These are phyloP conservation scores for Tardiomyces depauwii DNA, from an alignment of 1,139 yeast species.

Conservation along the genomic window DNA sequence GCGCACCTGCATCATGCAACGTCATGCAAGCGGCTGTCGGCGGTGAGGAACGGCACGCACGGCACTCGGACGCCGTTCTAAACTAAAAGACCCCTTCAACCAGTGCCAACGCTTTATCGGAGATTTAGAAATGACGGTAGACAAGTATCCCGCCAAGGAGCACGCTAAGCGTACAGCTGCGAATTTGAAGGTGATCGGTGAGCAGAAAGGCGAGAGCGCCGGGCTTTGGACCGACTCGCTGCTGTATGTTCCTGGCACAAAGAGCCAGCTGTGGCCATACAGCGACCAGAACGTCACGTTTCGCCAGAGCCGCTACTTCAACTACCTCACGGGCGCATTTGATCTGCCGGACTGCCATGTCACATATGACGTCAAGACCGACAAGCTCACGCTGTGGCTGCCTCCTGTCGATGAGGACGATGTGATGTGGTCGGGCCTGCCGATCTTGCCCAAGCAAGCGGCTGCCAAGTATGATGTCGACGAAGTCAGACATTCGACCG, in stretches of 20 bases:
- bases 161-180: conserved; percentile 37
- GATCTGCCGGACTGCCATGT: conserved; percentile 69
- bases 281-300: conserved; percentile 72
- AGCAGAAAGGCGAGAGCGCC: conserved; percentile 10
- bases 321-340: conserved; percentile 68
- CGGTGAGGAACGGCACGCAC: background rate
- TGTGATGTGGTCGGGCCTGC: conserved; percentile 95
- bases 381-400: conserved; percentile 56
- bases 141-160: conserved; percentile 41
- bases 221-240: conserved; percentile 15
- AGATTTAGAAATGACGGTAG: background rate
- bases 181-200: conserved; percentile 22
- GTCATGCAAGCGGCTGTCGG: background rate
- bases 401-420: conserved; percentile 82
- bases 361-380: conserved; percentile 42
- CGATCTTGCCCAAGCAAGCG: conserved; percentile 61
- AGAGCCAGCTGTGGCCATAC: conserved; percentile 52
- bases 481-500: conserved; percentile 52
- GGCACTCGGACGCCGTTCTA: background rate
- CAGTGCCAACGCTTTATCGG: background rate
- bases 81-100: background rate
- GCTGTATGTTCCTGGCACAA: conserved; percentile 61
- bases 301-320: conserved; percentile 86
- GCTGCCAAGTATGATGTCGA: conserved; percentile 61
- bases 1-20: too few relatives aligned